These are phyloP conservation scores for Colletotrichum costaricense DNA, from an alignment of 2,329 filamentous ascomycete genomes.

Conservation along the genomic window DNA sequence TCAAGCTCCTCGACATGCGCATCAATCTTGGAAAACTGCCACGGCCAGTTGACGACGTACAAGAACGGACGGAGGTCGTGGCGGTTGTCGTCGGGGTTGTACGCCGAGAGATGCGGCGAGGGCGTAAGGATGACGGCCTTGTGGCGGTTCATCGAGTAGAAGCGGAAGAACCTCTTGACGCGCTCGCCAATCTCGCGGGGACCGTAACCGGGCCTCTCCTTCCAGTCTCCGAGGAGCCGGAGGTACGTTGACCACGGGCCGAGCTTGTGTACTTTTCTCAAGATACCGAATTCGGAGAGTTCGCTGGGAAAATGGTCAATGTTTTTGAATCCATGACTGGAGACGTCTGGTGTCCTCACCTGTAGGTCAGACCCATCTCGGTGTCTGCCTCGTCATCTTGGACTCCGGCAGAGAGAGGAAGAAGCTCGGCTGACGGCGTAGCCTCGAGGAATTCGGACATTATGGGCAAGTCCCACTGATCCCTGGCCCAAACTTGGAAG, in stretches of 20 bases:
- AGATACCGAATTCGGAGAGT: slow-evolving; percentile 50
- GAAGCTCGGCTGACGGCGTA: slow-evolving; percentile 64
- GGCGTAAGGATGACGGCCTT: slow-evolving; percentile 73
- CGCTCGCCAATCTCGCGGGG: slow-evolving; percentile 54
- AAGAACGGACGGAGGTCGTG: slow-evolving; percentile 54
- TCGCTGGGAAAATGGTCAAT: slow-evolving; percentile 40
- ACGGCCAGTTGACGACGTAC: slow-evolving; percentile 46
- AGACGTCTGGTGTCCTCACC: background rate
- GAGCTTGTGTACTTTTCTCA: slow-evolving; percentile 54
- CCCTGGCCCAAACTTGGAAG: slow-evolving; percentile 70
- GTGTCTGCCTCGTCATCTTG: slow-evolving; percentile 52
- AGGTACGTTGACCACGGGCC: slow-evolving; percentile 54
- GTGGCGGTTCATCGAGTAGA: slow-evolving; percentile 73
- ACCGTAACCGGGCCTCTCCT: slow-evolving; percentile 42
- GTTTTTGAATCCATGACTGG: fast-evolving
- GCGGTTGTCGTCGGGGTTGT: slow-evolving; percentile 53
- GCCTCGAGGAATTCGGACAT: slow-evolving; percentile 72
- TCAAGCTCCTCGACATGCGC: slow-evolving; percentile 48
- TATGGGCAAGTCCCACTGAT: slow-evolving; percentile 70
- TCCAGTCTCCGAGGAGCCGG: slow-evolving; percentile 52
- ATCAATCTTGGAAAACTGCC: slow-evolving; percentile 55
- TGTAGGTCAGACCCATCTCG: slow-evolving; percentile 58
- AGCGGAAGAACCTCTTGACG: slow-evolving; percentile 55
- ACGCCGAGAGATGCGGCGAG: slow-evolving; percentile 57
- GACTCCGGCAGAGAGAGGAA: slow-evolving; percentile 52